phyloP scores from a whole-genome alignment of 768 basidiomycete genomes.

The Mycena chlorophos region DNA sequence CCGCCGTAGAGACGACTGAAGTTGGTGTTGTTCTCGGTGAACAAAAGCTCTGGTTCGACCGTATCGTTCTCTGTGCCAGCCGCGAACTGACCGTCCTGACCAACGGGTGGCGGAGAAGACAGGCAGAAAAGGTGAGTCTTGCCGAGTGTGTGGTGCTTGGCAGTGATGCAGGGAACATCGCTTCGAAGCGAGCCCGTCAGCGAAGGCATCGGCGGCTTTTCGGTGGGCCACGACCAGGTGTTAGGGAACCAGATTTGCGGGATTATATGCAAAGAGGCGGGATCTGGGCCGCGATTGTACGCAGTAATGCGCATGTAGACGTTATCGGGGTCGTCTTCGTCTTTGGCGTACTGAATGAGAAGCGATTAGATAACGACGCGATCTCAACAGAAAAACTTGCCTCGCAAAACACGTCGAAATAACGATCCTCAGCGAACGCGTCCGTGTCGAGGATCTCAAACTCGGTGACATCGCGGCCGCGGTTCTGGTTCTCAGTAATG shows the following conservation, averaged over 20 bases:
- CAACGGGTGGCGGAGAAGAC: slow-evolving; percentile 89
- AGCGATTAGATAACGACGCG: slow-evolving; percentile 5
- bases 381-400: slow-evolving; percentile 43
- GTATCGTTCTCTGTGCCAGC: slow-evolving; percentile 65
- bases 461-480: slow-evolving; percentile 84
- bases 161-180: slow-evolving; percentile 63
- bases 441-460: slow-evolving; percentile 94
- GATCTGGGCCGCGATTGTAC: slow-evolving; percentile 95
- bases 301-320: slow-evolving; percentile 91
- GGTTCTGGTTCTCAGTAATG: slow-evolving; percentile 77
- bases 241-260: slow-evolving; percentile 98
- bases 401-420: slow-evolving; percentile 99
- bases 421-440: slow-evolving; percentile 86
- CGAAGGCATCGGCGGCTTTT: slow-evolving; percentile 65
- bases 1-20: slow-evolving; percentile 88
- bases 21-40: slow-evolving; percentile 98
- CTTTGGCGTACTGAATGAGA: slow-evolving; percentile 89
- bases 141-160: slow-evolving; percentile 72
- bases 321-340: slow-evolving; percentile 85
- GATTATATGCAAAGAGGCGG: slow-evolving; percentile 90
- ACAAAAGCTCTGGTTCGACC: slow-evolving; percentile 82
- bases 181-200: slow-evolving; percentile 55
- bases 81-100: slow-evolving; percentile 62
- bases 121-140: slow-evolving; percentile 85
- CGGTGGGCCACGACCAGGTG: slow-evolving; percentile 92